Conservation (phyloP, 306 rosid genomes). For the Parietaria judaica region DNA sequence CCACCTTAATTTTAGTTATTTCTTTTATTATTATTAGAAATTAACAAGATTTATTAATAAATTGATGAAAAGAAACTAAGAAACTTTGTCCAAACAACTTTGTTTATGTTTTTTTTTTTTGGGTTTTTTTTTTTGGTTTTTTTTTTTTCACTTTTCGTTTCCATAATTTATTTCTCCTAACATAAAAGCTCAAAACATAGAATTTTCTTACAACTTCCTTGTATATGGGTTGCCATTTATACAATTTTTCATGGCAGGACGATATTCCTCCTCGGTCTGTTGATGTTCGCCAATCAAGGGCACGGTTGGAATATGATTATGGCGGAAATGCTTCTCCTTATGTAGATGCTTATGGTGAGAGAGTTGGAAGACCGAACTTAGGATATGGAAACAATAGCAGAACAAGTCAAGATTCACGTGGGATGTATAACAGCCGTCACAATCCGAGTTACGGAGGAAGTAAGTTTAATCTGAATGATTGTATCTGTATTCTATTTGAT, state of each 20-base stretch:
- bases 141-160: no score
- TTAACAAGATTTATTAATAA: no score
- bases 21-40: no score
- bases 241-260: conserved; percentile 30
- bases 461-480: conserved; percentile 13
- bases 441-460: conserved; percentile 55
- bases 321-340: conserved; percentile 60
- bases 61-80: no score
- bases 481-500: neutral
- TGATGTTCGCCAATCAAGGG: conserved; percentile 79
- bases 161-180: no score
- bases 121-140: no score
- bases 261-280: conserved; percentile 73
- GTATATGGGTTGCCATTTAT: no score
- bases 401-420: conserved; percentile 67
- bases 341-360: conserved; percentile 73
- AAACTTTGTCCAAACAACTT: no score
- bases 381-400: conserved; percentile 61
- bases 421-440: conserved; percentile 62
- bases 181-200: no score
- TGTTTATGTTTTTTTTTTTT: no score
- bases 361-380: conserved; percentile 64
- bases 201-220: no score
- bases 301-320: conserved; percentile 82
- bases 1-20: no score